A percentile compares a stretch with the other conserved stretches of the same genome.
Conservation (phyloP, 768 basidiomycete genomes). For the Russula brevipes region DNA sequence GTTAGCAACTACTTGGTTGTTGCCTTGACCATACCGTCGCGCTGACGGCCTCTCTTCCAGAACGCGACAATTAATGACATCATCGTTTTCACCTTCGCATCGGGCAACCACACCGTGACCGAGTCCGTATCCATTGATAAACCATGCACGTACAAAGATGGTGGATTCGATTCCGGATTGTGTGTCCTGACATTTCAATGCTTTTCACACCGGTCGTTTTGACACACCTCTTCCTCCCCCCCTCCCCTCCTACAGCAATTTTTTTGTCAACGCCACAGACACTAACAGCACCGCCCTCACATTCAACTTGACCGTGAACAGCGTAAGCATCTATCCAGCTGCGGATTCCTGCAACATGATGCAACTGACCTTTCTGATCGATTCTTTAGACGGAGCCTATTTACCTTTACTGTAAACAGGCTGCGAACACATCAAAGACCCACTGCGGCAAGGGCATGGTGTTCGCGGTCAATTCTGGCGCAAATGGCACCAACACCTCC, state of each 20-base stretch:
- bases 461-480: slow-evolving; percentile 29
- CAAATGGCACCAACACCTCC: not conserved
- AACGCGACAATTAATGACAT: slow-evolving; percentile 26
- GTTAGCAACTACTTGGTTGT: not conserved
- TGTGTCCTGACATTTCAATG: slow-evolving; percentile 13
- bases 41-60: slow-evolving; percentile 2
- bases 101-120: slow-evolving; percentile 32
- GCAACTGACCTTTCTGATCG: not conserved
- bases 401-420: slow-evolving; percentile 30
- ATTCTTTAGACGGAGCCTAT: slow-evolving; percentile 22
- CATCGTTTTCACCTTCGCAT: slow-evolving; percentile 29
- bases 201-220: not conserved
- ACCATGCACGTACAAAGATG: not conserved
- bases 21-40: not conserved
- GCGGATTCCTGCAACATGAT: not conserved
- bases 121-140: slow-evolving; percentile 17
- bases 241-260: slow-evolving; percentile 29
- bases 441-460: slow-evolving; percentile 32
- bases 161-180: slow-evolving; percentile 29
- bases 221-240: not conserved
- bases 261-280: not conserved
- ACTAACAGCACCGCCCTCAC: slow-evolving; percentile 13
- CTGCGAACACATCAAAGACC: slow-evolving; percentile 5
- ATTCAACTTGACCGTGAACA: slow-evolving; percentile 28
- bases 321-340: slow-evolving; percentile 16